phyloP scores from a whole-genome alignment of 1,139 yeast species.

The Geotrichum candidum region DNA sequence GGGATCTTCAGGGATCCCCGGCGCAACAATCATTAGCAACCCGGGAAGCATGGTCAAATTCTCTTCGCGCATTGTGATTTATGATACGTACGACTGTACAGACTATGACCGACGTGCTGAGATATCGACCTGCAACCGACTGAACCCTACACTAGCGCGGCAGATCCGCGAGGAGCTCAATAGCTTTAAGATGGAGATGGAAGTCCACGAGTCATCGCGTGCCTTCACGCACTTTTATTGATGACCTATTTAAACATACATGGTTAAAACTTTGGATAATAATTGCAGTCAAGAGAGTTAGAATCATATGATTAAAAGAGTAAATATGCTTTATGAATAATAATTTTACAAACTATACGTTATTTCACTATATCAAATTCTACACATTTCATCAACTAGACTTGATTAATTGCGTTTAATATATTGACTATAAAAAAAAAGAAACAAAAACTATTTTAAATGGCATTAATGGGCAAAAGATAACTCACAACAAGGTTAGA shows the following conservation, averaged over 20 bases:
- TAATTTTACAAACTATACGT: too few relatives aligned
- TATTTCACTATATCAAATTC: too few relatives aligned
- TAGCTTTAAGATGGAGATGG: conserved; percentile 63
- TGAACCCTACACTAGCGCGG: conserved; percentile 85
- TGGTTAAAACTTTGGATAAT: too few relatives aligned
- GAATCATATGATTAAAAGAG: too few relatives aligned
- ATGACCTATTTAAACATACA: not conserved
- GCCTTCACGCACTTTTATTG: conserved; percentile 80
- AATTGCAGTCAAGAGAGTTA: too few relatives aligned
- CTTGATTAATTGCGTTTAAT: not conserved
- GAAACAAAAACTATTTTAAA: not conserved
- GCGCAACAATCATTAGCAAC: conserved; percentile 18
- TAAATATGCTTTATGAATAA: too few relatives aligned
- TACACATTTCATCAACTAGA: too few relatives aligned
- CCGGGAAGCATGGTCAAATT: conserved; percentile 51
- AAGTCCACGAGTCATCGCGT: conserved; percentile 66
- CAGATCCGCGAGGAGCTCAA: conserved; percentile 84
- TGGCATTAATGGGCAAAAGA: too few relatives aligned
- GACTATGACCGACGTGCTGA: conserved; percentile 95
- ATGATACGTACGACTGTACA: conserved; percentile 75
- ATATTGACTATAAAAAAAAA: not conserved
- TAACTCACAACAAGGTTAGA: conserved; percentile 34
- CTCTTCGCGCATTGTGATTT: conserved; percentile 76
- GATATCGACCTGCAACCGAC: conserved; percentile 83
- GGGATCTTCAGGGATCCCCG: conserved; percentile 7